These are phyloP conservation scores for Mycena vitilis DNA, from an alignment of 768 basidiomycete species.

Conservation along the genomic window DNA sequence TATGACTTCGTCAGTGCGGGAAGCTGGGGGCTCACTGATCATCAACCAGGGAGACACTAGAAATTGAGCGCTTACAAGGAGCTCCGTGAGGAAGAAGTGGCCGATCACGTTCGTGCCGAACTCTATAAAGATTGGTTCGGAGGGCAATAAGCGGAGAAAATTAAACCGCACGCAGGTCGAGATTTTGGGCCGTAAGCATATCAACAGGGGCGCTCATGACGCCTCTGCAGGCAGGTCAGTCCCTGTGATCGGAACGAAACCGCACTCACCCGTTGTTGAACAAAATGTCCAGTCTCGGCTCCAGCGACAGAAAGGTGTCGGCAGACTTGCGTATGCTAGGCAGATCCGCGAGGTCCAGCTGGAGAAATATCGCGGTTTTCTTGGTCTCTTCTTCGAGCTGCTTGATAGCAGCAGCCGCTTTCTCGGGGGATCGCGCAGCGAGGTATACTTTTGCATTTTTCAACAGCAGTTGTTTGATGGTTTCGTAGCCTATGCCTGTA, in stretches of 20 bases:
- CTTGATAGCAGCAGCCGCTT: conserved; percentile 38
- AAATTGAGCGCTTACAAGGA: conserved; percentile 19
- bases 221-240: conserved; percentile 27
- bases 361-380: conserved; percentile 32
- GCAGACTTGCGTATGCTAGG: conserved; percentile 41
- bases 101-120: conserved; percentile 37
- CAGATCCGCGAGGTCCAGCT: conserved; percentile 46
- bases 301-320: conserved; percentile 39
- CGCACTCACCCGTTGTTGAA: conserved; percentile 42
- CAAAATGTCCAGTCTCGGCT: conserved; percentile 39
- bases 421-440: conserved; percentile 36
- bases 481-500: conserved; percentile 56
- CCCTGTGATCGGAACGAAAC: no score
- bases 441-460: conserved; percentile 47
- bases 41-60: no score
- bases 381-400: conserved; percentile 45
- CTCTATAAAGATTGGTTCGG: conserved; percentile 26
- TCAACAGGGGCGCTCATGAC: conserved; percentile 40
- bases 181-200: conserved; percentile 36
- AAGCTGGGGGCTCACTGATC: no score
- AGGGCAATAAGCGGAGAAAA: neutral
- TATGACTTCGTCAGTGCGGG: conserved; percentile 32
- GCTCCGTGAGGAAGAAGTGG: conserved; percentile 30
- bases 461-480: conserved; percentile 45
- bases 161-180: conserved; percentile 15